These are phyloP conservation scores for Teratosphaeria viscida DNA, from an alignment of 2,329 filamentous ascomycete species.

Conservation along the genomic window DNA sequence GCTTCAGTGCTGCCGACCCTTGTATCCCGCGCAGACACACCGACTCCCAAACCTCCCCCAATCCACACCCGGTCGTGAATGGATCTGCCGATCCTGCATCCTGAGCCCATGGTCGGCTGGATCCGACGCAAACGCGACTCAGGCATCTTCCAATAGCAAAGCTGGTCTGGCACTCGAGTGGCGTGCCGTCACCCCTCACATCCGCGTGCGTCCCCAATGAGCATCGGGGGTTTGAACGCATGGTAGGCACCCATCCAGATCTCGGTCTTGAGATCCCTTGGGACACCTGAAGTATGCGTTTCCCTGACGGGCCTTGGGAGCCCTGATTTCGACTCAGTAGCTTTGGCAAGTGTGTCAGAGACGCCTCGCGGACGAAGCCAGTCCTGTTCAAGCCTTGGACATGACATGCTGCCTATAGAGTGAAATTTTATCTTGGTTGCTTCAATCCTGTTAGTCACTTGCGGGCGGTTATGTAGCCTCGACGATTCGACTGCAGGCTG, in stretches of 20 bases:
- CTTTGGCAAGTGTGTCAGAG: slow-evolving; percentile 30
- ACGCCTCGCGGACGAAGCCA: slow-evolving; percentile 32
- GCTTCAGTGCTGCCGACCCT: slow-evolving; percentile 12
- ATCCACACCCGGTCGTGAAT: slow-evolving; percentile 10
- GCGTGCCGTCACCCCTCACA: slow-evolving; percentile 11
- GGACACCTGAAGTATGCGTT: background rate
- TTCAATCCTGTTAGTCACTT: slow-evolving; percentile 20
- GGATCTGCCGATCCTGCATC: slow-evolving; percentile 10
- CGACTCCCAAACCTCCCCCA: slow-evolving; percentile 16
- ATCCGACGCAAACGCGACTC: slow-evolving; percentile 27
- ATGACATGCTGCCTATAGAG: slow-evolving; percentile 18
- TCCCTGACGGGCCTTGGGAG: background rate
- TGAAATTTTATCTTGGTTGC: slow-evolving; percentile 5
- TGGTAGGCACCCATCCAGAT: slow-evolving; percentile 37
- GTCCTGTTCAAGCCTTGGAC: slow-evolving; percentile 20
- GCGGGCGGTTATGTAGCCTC: slow-evolving; percentile 16
- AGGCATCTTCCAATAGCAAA: slow-evolving; percentile 24
- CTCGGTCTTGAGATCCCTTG: background rate
- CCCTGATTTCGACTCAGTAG: background rate
- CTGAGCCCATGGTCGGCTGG: slow-evolving; percentile 22
- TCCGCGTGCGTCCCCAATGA: slow-evolving; percentile 30
- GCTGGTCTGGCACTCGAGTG: slow-evolving; percentile 20
- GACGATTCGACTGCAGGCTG: slow-evolving; percentile 12
- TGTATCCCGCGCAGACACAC: slow-evolving; percentile 20
- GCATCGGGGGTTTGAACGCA: slow-evolving; percentile 28